Percentiles rank a stretch among this genome's conserved stretches.
These are phyloP conservation scores for Scedosporium minutisporum DNA, from an alignment of 2,329 filamentous ascomycete genomes.

Conservation along the genomic window DNA sequence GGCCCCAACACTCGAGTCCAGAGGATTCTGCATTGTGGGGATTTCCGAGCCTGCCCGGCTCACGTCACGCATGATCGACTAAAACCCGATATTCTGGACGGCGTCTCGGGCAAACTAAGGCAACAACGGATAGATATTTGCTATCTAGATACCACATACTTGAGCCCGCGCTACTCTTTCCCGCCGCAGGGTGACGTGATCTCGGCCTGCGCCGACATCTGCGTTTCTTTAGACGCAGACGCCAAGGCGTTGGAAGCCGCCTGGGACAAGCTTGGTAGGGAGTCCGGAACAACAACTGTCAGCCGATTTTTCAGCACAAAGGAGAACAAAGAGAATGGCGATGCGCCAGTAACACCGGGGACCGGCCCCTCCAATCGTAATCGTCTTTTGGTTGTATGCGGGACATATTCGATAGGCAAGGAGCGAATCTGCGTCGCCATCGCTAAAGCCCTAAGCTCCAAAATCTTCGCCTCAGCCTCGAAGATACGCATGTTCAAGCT, in stretches of 20 bases:
- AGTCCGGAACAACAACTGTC: conserved; percentile 29
- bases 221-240: conserved; percentile 63
- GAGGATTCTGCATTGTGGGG: conserved; percentile 86
- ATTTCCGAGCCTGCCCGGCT: conserved; percentile 81
- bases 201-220: conserved; percentile 76
- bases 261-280: conserved; percentile 27
- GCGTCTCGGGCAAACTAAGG: conserved; percentile 56
- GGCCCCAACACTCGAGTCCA: conserved; percentile 53
- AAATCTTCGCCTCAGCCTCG: conserved; percentile 75
- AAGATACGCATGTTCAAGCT: conserved; percentile 81
- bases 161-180: conserved; percentile 92
- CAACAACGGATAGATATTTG: conserved; percentile 91
- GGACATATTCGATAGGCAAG: conserved; percentile 97
- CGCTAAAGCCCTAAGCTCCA: conserved; percentile 71
- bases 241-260: conserved; percentile 37
- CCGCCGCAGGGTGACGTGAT: conserved; percentile 84
- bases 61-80: conserved; percentile 78
- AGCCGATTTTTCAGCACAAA: conserved; percentile 42
- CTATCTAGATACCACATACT: conserved; percentile 94
- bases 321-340: conserved; percentile 15
- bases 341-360: conserved; percentile 16
- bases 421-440: conserved; percentile 92
- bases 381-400: conserved; percentile 80
- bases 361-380: conserved; percentile 29
- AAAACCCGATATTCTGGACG: conserved; percentile 63